phyloP scores from a whole-genome alignment of 2,329 filamentous ascomycete genomes.

The Geoglossum cookeanum region DNA sequence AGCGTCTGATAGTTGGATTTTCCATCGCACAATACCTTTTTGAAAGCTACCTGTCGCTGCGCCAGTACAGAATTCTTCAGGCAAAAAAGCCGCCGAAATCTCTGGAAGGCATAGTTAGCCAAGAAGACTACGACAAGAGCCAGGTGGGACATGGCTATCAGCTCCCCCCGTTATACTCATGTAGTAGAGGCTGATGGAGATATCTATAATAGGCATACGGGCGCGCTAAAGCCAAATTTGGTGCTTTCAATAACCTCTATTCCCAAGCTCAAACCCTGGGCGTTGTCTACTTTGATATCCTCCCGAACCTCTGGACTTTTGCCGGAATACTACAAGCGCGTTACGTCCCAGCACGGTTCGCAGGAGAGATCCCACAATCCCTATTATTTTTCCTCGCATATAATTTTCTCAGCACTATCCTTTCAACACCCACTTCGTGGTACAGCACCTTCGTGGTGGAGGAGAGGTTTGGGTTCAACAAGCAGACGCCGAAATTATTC shows the following conservation, averaged over 20 bases:
- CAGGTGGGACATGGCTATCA: constrained; percentile 44
- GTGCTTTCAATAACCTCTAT: constrained; percentile 63
- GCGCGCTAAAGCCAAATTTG: constrained; percentile 84
- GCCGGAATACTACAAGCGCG: constrained; percentile 55
- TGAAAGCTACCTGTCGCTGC: constrained; percentile 72
- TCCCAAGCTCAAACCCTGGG: constrained; percentile 73
- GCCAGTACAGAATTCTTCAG: constrained; percentile 77
- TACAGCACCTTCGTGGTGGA: constrained; percentile 94
- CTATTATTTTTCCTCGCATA: constrained; percentile 83
- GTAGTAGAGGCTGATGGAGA: no score
- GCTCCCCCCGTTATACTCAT: background rate
- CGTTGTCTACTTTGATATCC: constrained; percentile 77
- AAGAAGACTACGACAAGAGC: constrained; percentile 84
- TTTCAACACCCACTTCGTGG: constrained; percentile 64
- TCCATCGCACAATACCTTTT: constrained; percentile 79
- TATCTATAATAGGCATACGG: constrained; percentile 70
- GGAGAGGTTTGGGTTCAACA: constrained; percentile 97
- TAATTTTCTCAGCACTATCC: constrained; percentile 58
- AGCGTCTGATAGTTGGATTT: constrained; percentile 87
- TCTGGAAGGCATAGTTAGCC: constrained; percentile 68
- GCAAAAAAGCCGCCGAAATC: constrained; percentile 67
- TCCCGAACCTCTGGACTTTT: constrained; percentile 76
- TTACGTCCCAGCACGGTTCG: constrained; percentile 60
- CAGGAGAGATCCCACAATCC: constrained; percentile 83
- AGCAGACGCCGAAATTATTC: constrained; percentile 81